These are phyloP conservation scores for Eucalyptus albens DNA, from an alignment of 345 rosid species.

Conservation along the genomic window DNA sequence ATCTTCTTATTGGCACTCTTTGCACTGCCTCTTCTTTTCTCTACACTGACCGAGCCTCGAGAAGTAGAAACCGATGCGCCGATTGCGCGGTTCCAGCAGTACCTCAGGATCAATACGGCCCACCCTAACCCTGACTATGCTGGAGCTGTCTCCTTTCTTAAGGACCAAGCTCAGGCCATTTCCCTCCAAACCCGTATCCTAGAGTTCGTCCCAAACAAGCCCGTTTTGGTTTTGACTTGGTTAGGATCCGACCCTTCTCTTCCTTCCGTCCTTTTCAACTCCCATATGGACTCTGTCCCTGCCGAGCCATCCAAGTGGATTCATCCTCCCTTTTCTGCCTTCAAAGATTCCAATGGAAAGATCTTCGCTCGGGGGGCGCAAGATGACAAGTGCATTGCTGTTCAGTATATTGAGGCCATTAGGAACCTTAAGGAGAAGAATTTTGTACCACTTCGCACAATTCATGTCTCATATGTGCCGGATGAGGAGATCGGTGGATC, in stretches of 20 bases:
- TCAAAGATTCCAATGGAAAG: conserved; percentile 33
- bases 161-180: conserved; percentile 38
- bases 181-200: conserved; percentile 27
- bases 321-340: conserved; percentile 78
- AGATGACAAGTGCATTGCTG: conserved; percentile 75
- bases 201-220: conserved; percentile 42
- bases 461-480: conserved; percentile 60
- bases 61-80: conserved; percentile 22
- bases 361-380: conserved; percentile 87
- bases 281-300: conserved; percentile 95
- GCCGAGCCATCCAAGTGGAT: conserved; percentile 71
- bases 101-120: conserved; percentile 64
- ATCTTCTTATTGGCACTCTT: not conserved
- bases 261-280: conserved; percentile 67
- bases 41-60: not conserved
- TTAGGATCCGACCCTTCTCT: conserved; percentile 58
- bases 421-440: conserved; percentile 32
- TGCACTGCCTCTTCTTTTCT: not conserved
- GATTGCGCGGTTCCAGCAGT: conserved; percentile 43
- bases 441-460: conserved; percentile 43
- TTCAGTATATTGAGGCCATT: conserved; percentile 79
- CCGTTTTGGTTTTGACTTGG: conserved; percentile 61
- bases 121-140: conserved; percentile 80
- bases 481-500: conserved; percentile 83
- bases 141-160: conserved; percentile 43